Percentiles rank a stretch among this genome's conserved stretches.
Conservation (phyloP, 352 stramenopile genomes). For the Salisapilia sapeloensis region DNA sequence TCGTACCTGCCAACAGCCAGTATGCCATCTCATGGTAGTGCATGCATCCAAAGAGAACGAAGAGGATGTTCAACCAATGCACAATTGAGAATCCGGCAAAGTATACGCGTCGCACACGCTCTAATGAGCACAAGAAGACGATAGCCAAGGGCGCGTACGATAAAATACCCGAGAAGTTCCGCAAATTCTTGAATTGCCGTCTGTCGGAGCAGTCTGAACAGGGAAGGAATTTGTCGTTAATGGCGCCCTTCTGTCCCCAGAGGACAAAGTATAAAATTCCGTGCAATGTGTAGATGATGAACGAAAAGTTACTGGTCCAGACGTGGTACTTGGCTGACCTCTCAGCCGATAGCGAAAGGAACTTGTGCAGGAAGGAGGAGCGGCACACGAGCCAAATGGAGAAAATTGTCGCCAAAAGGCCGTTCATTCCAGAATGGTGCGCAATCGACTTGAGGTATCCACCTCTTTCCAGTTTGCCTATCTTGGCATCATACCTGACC, state of each 20-base stretch:
- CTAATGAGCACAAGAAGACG: conserved; percentile 23
- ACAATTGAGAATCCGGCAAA: conserved; percentile 38
- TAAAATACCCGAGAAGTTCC: conserved; percentile 47
- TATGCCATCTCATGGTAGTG: conserved; percentile 49
- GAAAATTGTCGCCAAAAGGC: no score
- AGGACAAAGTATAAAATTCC: conserved; percentile 28
- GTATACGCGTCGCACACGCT: conserved; percentile 22
- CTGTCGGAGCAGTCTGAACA: conserved; percentile 37
- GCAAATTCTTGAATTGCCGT: conserved; percentile 22
- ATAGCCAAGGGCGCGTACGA: conserved; percentile 18
- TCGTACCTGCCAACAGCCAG: conserved; percentile 30
- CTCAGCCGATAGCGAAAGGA: conserved; percentile 33
- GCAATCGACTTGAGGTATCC: no score
- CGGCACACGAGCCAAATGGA: conserved; percentile 42
- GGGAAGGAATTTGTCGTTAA: conserved; percentile 29
- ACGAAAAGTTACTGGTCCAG: conserved; percentile 29
- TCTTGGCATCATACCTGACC: no score
- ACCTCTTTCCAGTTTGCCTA: no score
- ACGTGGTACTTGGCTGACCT: conserved; percentile 42
- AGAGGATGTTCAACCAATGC: conserved; percentile 27
- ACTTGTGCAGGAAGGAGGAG: conserved; percentile 46
- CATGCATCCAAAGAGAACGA: conserved; percentile 25
- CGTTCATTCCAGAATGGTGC: no score
- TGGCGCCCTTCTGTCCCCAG: conserved; percentile 30
- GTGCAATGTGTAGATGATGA: conserved; percentile 23